Evolutionary conservation across 2,329 filamentous ascomycete species (phyloP), one percentile per base, ranked within the genome.

Genomic region (Corniculantispora saksenae): DNA sequence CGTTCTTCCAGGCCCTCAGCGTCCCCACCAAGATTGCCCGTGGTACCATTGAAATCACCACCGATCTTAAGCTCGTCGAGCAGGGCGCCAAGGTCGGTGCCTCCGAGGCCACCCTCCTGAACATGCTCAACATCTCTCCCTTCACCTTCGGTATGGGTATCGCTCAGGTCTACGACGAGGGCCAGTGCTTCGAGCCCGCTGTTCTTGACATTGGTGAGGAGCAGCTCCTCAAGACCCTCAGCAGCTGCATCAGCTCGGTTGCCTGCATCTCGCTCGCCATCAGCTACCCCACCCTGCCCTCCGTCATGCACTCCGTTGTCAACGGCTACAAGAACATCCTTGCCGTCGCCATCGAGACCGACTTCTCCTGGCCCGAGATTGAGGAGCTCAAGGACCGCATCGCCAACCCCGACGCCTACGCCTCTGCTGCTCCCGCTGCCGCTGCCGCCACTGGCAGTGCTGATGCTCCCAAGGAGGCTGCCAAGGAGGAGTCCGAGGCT

Each of bases 1-100:
- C n/a, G n/a, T 99, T 99, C 93, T 99, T 99, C 94, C 95, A 99
- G 91, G 95, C 95, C 78, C 95, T 99, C 84, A 94, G 94, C 93
- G 93, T 99, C 81, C 95, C 95, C 80, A 99, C 95, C 89, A 99
- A 99, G 93, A 99, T 99, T 85, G 95, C 95, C 81, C 95, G 95
- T 97, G 96, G 95, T 96, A 99, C 95, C 85, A 99, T 99, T 85
- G 95, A 99, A 92, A 99, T 99, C 80, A 97, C 94, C 71, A 86
- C 90, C 76, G 95, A 99, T 80, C 87, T 99, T 76, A 98, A 97
- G 92, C 92, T 99, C 82, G 91, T 98, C 78, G 93, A 97, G 87
- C 88, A 92, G 72, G 89, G 90, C 74, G 86, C 65, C 87, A 98
- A 97, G 89, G 96, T 99, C 86, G 95, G 96, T 82, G 90, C 95